These are phyloP conservation scores for Xylaria sp. DNA, from an alignment of 2,329 filamentous ascomycete genomes.

Conservation along the genomic window DNA sequence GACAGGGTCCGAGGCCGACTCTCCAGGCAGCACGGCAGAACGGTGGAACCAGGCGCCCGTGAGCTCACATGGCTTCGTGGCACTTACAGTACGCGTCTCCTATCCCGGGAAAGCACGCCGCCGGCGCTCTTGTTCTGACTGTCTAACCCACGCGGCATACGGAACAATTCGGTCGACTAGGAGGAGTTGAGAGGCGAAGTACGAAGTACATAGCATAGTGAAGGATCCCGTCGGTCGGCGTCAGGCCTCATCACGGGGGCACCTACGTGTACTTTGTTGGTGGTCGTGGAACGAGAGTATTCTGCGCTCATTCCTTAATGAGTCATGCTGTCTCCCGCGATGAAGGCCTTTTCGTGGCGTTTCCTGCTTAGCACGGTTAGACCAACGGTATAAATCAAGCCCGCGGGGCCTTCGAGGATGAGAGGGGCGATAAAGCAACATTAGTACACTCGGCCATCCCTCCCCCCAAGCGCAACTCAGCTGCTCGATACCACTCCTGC, in stretches of 20 bases:
- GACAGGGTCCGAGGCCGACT: slow-evolving; percentile 3
- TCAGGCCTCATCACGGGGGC: background rate
- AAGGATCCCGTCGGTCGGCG: background rate
- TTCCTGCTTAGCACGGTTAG: background rate
- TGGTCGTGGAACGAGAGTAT: background rate
- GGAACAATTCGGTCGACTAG: background rate
- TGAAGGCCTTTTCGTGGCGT: background rate
- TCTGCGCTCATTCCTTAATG: background rate
- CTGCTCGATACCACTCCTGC: background rate
- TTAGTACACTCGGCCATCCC: background rate
- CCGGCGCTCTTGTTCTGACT: background rate
- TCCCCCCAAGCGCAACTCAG: background rate
- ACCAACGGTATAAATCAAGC: background rate
- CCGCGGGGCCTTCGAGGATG: background rate
- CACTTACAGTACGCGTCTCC: background rate
- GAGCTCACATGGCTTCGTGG: slow-evolving; percentile 8
- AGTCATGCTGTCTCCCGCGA: background rate
- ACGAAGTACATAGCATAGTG: background rate
- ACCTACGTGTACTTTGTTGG: background rate
- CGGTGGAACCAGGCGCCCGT: background rate
- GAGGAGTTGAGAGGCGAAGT: background rate
- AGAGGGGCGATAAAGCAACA: background rate
- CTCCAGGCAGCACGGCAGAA: no score
- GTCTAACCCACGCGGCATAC: background rate
- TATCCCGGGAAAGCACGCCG: background rate